Evolutionary conservation across 192 early-diverging fungal genomes (phyloP).

Genomic region (Podila horticola): DNA sequence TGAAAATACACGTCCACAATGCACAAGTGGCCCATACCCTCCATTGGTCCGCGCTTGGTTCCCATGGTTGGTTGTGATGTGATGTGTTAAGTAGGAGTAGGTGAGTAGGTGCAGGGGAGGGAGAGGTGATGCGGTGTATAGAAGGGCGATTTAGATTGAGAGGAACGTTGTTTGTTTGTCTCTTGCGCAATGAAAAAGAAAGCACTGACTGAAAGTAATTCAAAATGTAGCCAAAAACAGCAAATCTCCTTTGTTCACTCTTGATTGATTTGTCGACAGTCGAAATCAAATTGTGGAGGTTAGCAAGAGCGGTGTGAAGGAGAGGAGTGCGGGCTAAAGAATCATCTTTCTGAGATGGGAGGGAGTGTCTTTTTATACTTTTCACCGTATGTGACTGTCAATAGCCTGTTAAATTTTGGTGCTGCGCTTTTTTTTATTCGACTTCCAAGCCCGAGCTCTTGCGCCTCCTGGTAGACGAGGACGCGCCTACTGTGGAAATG

Average conservation of each 20-base stretch:
- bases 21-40: slow-evolving; percentile 16
- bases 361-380: too few relatives aligned
- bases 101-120: too few relatives aligned
- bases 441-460: slow-evolving; percentile 38
- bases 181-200: background rate
- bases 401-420: background rate
- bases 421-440: slow-evolving; percentile 9
- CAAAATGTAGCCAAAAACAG: background rate
- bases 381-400: too few relatives aligned
- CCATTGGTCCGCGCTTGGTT: slow-evolving; percentile 32
- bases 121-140: too few relatives aligned
- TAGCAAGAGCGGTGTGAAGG: too few relatives aligned
- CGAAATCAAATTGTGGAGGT: too few relatives aligned
- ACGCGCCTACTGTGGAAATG: background rate
- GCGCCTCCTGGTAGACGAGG: slow-evolving; percentile 16
- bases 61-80: slow-evolving; percentile 23
- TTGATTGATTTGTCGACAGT: too few relatives aligned
- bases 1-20: background rate
- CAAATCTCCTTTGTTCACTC: too few relatives aligned
- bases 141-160: background rate
- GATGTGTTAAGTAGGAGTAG: background rate
- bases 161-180: background rate
- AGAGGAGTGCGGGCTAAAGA: too few relatives aligned
- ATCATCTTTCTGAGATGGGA: too few relatives aligned
- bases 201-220: background rate